A percentile compares a stretch with the other conserved stretches of the same genome.
Evolutionary conservation across 2,329 filamentous ascomycete species (phyloP).

Genomic region (Chrysosporium keratinophilum): DNA sequence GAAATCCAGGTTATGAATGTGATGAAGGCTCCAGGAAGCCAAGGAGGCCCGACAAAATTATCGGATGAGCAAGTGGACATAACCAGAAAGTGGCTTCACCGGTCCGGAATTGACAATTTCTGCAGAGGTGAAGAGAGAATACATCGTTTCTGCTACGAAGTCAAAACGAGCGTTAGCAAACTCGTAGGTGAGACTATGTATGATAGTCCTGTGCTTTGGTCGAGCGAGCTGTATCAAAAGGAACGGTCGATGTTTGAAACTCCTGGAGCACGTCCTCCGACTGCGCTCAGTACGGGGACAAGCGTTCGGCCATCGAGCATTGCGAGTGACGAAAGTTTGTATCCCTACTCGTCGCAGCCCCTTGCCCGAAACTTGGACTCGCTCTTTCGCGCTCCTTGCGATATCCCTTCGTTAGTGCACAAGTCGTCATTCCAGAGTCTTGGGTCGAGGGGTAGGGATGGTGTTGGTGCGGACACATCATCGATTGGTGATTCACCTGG

Average conservation of each 20-base stretch:
- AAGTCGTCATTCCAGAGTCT: conserved; percentile 61
- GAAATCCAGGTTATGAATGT: conserved; percentile 81
- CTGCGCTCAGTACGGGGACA: conserved; percentile 37
- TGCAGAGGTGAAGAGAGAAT: conserved; percentile 92
- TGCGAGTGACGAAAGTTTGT: conserved; percentile 35
- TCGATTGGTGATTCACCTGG: conserved; percentile 48
- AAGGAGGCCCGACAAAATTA: conserved; percentile 87
- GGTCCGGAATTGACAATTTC: conserved; percentile 78
- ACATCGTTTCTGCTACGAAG: conserved; percentile 83
- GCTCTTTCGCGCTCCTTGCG: conserved; percentile 25
- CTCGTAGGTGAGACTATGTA: conserved; percentile 74
- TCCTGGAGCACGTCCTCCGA: conserved; percentile 29
- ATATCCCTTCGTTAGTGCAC: conserved; percentile 33
- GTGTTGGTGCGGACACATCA: conserved; percentile 52
- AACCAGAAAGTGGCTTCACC: conserved; percentile 70
- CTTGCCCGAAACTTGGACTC: conserved; percentile 27
- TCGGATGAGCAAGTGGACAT: conserved; percentile 90
- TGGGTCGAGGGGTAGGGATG: conserved; percentile 52
- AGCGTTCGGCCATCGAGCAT: conserved; percentile 36
- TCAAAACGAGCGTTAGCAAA: conserved; percentile 75
- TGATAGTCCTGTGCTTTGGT: conserved; percentile 82
- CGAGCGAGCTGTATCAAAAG: conserved; percentile 73
- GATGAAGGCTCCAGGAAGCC: conserved; percentile 68
- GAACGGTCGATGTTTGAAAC: conserved; percentile 45
- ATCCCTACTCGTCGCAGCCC: conserved; percentile 21